Evolutionary conservation across 2,329 filamentous ascomycete species (phyloP).

Genomic region (Aspergillus eucalypticola): DNA sequence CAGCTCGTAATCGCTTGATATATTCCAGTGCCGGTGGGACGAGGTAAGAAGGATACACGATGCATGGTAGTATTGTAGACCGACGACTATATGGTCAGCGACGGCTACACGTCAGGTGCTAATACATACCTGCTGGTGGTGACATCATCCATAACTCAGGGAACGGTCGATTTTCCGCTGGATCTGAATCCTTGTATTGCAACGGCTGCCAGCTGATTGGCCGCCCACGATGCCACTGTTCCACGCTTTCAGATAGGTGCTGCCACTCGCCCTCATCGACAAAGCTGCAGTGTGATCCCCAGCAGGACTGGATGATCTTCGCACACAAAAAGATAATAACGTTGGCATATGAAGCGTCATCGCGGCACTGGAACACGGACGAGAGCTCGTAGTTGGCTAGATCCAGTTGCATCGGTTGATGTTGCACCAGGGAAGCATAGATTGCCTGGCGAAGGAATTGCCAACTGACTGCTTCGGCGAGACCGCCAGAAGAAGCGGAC

Average conservation of each 20-base stretch:
- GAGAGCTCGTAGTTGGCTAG: slow-evolving; percentile 43
- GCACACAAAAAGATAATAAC: slow-evolving; percentile 43
- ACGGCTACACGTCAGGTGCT: neutral
- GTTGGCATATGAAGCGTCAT: slow-evolving; percentile 44
- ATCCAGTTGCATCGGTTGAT: slow-evolving; percentile 40
- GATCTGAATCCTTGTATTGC: slow-evolving; percentile 30
- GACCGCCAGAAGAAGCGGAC: slow-evolving; percentile 42
- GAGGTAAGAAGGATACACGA: slow-evolving; percentile 33
- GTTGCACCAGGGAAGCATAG: slow-evolving; percentile 41
- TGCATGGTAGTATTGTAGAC: slow-evolving; percentile 42
- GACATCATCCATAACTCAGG: slow-evolving; percentile 41
- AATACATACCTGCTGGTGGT: slow-evolving; percentile 33
- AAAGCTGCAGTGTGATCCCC: slow-evolving; percentile 19
- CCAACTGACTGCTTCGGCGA: slow-evolving; percentile 46
- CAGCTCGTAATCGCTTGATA: slow-evolving; percentile 29
- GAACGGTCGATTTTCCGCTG: slow-evolving; percentile 29
- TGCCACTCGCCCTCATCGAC: slow-evolving; percentile 28
- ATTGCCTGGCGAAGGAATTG: slow-evolving; percentile 46
- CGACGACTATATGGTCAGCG: slow-evolving; percentile 30
- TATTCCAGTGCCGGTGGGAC: slow-evolving; percentile 26
- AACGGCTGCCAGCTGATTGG: slow-evolving; percentile 37
- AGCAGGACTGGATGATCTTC: slow-evolving; percentile 36
- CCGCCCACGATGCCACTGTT: slow-evolving; percentile 32
- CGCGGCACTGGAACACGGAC: slow-evolving; percentile 37
- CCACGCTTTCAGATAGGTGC: slow-evolving; percentile 27